Conservation (phyloP, 2,329 filamentous ascomycete species). For the Colletotrichum incanum region DNA sequence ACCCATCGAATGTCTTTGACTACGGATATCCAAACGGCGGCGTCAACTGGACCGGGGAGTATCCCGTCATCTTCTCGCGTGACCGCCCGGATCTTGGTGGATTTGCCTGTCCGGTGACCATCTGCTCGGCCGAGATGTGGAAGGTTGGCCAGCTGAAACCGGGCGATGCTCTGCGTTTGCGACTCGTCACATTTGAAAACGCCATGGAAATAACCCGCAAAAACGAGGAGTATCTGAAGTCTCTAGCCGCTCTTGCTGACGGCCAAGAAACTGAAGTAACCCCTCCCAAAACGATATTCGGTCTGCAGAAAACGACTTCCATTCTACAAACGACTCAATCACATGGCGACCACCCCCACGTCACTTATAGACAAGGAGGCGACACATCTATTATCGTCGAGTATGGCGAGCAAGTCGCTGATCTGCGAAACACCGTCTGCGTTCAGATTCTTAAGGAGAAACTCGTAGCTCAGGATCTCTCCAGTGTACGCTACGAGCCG, state of each 20-base stretch:
- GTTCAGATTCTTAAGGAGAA: conserved; percentile 42
- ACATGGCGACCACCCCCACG: conserved; percentile 50
- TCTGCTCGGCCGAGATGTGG: conserved; percentile 54
- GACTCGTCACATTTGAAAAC: conserved; percentile 20
- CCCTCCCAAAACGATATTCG: neutral
- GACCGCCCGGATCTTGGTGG: conserved; percentile 54
- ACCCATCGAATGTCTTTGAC: conserved; percentile 72
- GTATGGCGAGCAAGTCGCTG: conserved; percentile 69
- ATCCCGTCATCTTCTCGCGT: conserved; percentile 52
- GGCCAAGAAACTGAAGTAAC: neutral
- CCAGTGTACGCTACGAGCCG: conserved; percentile 39
- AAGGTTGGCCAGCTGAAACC: conserved; percentile 55
- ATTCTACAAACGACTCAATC: conserved; percentile 50
- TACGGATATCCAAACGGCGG: conserved; percentile 69
- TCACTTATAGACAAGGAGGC: conserved; percentile 60
- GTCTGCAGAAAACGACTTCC: conserved; percentile 2
- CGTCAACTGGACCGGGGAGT: conserved; percentile 55
- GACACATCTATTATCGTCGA: conserved; percentile 71
- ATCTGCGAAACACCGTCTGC: conserved; percentile 65
- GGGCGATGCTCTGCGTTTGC: conserved; percentile 44
- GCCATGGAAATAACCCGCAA: neutral
- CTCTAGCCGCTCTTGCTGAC: neutral
- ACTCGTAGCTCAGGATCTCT: conserved; percentile 22
- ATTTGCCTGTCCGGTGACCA: conserved; percentile 49
- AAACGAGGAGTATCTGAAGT: conserved; percentile 8